Base-by-base conservation (phyloP, 2,329 filamentous ascomycete species). In the Bipolaris bicolor region DNA sequence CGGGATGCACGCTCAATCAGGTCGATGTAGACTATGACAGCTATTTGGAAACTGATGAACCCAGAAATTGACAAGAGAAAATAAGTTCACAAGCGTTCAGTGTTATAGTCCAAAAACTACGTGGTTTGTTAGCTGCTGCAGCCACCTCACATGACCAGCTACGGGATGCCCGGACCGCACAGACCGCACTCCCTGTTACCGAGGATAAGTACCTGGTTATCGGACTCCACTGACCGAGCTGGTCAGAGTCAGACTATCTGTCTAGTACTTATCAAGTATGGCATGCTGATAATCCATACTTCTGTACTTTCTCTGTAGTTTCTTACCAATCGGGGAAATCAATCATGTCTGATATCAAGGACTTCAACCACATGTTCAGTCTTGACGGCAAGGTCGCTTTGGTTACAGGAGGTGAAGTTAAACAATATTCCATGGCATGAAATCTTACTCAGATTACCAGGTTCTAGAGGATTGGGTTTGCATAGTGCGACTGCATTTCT, bases 401-500 rank as follows among this genome's bases (percentile, higher is more conserved):
- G n/a, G 67, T 77, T 4, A 76, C 74, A 31, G 71, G 74, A 57
- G 72, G 73, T 72, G 57, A 49, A 63, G 37, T 15, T 46, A 3
- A 24, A 6, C 4, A 18, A 5, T 15, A 34, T 11, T 52, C 7
- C 5, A 2, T n/a, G 11, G 15, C 29, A 1, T n/a, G 31, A 13
- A 22, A 26, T 3, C 40, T 39, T 6, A 58, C n/a, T 36, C 22
- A 10, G 1, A 15, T 7, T 9, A 3, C 13, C 41, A 79, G 78
- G 78, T 24, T 78, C 76, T 2, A 67, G 76, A 65, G 76, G 76
- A 1, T 65, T 78, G 18, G 76, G 76, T 15, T 70, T 78, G 10
- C 73, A 77, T 39, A 68, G 76, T 7, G 76, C 76, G 6, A 76
- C 75, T 2, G 76, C 72, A 0, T 77, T 79, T 44, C 71, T 78